Conservation (phyloP, 1,139 yeast species). For the Pneumocystis oryctolagi region DNA sequence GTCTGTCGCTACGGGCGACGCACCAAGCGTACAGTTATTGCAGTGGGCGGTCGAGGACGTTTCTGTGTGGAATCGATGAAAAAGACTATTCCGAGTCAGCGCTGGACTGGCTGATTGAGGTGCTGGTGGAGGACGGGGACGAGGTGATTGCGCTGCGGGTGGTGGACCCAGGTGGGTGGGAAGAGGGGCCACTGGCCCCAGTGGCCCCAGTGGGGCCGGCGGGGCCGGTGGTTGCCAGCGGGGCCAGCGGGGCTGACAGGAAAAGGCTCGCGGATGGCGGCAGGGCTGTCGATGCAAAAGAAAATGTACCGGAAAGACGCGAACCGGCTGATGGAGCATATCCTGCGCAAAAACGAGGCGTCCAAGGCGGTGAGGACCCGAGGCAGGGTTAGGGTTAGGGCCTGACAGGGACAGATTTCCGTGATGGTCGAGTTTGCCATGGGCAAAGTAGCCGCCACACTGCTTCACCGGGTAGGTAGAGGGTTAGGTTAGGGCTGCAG, state of each 20-base stretch:
- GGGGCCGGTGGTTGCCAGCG: constrained; percentile 20
- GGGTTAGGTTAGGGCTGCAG: not conserved
- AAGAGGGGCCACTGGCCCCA: not conserved
- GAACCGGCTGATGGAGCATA: constrained; percentile 26
- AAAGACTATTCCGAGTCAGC: constrained; percentile 45
- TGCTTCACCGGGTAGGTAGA: not conserved
- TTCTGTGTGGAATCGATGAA: constrained; percentile 46
- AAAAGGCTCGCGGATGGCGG: constrained; percentile 16
- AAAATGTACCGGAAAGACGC: constrained; percentile 29
- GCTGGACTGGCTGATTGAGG: constrained; percentile 51
- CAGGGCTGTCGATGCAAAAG: constrained; percentile 20
- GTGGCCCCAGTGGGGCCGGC: constrained; percentile 37
- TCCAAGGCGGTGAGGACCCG: constrained; percentile 23
- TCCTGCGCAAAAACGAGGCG: constrained; percentile 36
- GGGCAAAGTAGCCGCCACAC: constrained; percentile 42
- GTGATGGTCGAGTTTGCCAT: constrained; percentile 46
- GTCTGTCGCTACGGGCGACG: constrained; percentile 40
- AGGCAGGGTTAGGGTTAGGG: not conserved
- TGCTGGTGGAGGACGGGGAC: constrained; percentile 30
- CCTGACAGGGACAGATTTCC: constrained; percentile 20
- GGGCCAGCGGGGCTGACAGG: constrained; percentile 24
- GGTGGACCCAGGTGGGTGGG: constrained; percentile 27
- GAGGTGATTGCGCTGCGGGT: constrained; percentile 16
- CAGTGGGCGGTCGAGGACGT: constrained; percentile 46
- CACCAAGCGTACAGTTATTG: constrained; percentile 42